Evolutionary conservation across 768 basidiomycete genomes (phyloP), one percentile per base, ranked within the genome.

Genomic region (Pisolithus orientalis): DNA sequence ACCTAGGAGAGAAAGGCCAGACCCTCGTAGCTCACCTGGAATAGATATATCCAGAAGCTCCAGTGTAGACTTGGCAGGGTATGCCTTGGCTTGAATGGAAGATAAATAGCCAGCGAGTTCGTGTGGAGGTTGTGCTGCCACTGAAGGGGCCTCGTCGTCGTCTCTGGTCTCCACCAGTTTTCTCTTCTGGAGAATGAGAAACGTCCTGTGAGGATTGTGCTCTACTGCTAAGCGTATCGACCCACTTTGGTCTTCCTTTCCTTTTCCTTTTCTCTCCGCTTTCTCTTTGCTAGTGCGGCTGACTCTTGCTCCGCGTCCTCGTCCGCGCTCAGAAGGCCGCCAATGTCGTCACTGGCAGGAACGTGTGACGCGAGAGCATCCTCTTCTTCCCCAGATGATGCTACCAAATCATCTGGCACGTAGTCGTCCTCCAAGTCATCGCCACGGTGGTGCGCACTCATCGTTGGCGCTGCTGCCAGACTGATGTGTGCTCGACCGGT

Each of bases 361-460:
- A 60, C 64, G 43, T 47, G 64, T 27, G 63, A 49, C 25, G 65
- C 59, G 16, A 67, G 64, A 49, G 47, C 32, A 3, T 47, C 49
- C 0, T 66, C 65, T 55, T 87, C 87, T 44, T 81, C 84, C 10
- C 75, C 84, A 0, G 83, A 85, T 13, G 79, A 69, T 0, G 82
- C 83, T 0, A 87, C 78, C 13, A 80, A 71, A 42, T 85, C 84
- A 55, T 93, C 84, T 31, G 77, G 77, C 47, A 86, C 72, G 62
- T 86, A 90, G 57, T 91, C 86, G 65, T 93, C 91, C 45, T 87
- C 88, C 17, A 94, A 75, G 73, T 90, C 90, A 73, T 94, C 88
- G 40, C 85, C 84, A 55, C 74, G 75, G 68, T 34, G 34, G 34
- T 72, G 67, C 43, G 53, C 60, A 61, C 63, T 68, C 58, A 65